Percentiles rank a stretch among this genome's conserved stretches.
phyloP scores from a whole-genome alignment of 192 early-diverging fungal species.

The Podila epigama region DNA sequence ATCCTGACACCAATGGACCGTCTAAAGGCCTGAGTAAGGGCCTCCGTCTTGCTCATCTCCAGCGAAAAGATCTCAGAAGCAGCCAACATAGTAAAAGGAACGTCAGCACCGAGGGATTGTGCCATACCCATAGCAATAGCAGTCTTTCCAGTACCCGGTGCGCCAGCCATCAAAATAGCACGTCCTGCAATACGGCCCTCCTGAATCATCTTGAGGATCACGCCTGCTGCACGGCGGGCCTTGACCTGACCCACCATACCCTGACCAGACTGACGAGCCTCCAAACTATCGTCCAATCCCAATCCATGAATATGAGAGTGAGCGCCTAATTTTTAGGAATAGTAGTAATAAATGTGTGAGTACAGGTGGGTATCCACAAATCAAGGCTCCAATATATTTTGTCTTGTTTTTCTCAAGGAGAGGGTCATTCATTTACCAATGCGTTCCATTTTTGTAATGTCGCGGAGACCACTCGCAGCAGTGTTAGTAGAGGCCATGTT shows the following conservation, averaged over 20 bases:
- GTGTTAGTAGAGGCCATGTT: constrained; percentile 49
- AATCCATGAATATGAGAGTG: constrained; percentile 98
- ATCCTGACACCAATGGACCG: constrained; percentile 97
- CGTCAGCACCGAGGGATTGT: constrained; percentile 91
- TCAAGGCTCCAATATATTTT: background rate
- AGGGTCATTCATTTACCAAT: constrained; percentile 75
- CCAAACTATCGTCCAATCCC: constrained; percentile 93
- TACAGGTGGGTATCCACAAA: background rate
- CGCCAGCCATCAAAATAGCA: constrained; percentile 97
- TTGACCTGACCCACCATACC: constrained; percentile 98
- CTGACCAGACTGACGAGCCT: constrained; percentile 84
- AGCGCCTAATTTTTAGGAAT: constrained; percentile 66
- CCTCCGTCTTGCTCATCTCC: constrained; percentile 99
- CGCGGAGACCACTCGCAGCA: constrained; percentile 63
- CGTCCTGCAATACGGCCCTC: constrained; percentile 96
- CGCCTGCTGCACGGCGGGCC: constrained; percentile 95
- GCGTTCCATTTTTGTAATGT: constrained; percentile 85
- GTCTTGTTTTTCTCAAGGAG: background rate
- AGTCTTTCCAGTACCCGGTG: constrained; percentile 99
- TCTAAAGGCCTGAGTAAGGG: constrained; percentile 96
- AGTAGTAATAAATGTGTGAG: background rate
- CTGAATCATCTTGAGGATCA: constrained; percentile 97
- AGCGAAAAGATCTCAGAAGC: constrained; percentile 98
- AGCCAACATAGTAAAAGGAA: constrained; percentile 97
- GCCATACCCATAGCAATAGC: constrained; percentile 99